Evolutionary conservation across 1,284 basidiomycete species (phyloP).

Genomic region (Apiotrichum brassicae): DNA sequence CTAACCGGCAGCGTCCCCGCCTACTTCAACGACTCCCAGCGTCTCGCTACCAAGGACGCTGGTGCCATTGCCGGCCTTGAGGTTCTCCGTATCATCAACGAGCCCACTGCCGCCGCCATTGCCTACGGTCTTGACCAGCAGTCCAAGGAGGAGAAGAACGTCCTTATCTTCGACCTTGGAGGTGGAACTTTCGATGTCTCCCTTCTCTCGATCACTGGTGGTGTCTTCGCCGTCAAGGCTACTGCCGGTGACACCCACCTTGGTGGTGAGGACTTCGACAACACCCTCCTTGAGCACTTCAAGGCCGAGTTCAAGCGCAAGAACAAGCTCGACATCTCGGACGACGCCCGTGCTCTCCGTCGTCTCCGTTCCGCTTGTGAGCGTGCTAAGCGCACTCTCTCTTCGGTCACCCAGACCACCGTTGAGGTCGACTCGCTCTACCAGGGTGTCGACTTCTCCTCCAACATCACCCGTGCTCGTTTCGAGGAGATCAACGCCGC

Average conservation of each 20-base stretch:
- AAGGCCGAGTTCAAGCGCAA: slow-evolving; percentile 65
- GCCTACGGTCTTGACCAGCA: slow-evolving; percentile 61
- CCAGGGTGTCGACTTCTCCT: slow-evolving; percentile 83
- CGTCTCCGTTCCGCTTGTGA: slow-evolving; percentile 95
- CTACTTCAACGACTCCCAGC: slow-evolving; percentile 65
- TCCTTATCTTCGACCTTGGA: slow-evolving; percentile 99
- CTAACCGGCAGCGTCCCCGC: slow-evolving; percentile 68
- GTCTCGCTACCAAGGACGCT: slow-evolving; percentile 59
- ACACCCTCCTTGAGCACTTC: slow-evolving; percentile 85
- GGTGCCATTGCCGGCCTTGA: slow-evolving; percentile 60
- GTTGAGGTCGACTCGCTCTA: slow-evolving; percentile 98
- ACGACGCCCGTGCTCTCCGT: slow-evolving; percentile 89
- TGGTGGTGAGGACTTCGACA: slow-evolving; percentile 99
- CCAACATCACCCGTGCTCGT: slow-evolving; percentile 95
- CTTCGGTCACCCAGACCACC: slow-evolving; percentile 95
- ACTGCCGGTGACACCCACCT: slow-evolving; percentile 97
- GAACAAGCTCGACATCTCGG: slow-evolving; percentile 81
- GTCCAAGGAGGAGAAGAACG: slow-evolving; percentile 89
- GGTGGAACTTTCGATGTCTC: slow-evolving; percentile 75
- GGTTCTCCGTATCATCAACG: slow-evolving; percentile 65
- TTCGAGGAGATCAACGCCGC: slow-evolving; percentile 98
- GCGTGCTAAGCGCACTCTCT: slow-evolving; percentile 98
- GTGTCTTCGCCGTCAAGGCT: slow-evolving; percentile 62
- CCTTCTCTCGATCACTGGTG: slow-evolving; percentile 57
- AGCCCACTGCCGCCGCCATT: slow-evolving; percentile 53